Percentiles rank a stretch among this genome's conserved stretches.
Evolutionary conservation across 176 grass and related monocot species (phyloP).

Genomic region (Aegilops longissima): DNA sequence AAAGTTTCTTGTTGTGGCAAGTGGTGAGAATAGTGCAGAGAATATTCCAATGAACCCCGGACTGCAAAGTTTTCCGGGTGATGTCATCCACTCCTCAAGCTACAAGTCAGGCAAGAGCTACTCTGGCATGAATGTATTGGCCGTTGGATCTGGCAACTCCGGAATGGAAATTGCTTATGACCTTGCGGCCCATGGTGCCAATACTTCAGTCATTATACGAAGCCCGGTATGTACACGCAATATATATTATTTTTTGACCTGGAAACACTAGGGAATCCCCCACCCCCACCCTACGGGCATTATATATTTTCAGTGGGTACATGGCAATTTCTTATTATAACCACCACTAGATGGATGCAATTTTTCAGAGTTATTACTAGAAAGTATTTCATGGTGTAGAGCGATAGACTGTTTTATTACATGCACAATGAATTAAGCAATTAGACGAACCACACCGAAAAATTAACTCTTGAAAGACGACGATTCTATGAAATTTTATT

Average conservation of each 20-base stretch:
- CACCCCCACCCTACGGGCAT: too few relatives aligned
- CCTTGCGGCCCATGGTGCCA: neutral
- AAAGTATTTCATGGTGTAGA: neutral
- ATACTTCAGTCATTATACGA: neutral
- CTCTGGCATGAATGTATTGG: neutral
- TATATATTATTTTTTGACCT: neutral
- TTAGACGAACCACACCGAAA: neutral
- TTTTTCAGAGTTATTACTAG: neutral
- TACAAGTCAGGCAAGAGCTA: neutral
- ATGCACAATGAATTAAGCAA: neutral
- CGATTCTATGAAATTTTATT: neutral
- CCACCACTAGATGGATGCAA: neutral
- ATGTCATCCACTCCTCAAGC: neutral
- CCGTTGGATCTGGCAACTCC: neutral
- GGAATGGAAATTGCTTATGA: neutral
- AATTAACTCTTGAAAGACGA: neutral
- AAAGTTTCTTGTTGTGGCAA: conserved; percentile 42
- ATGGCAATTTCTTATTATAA: neutral
- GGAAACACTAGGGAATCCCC: too few relatives aligned
- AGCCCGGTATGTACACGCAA: neutral
- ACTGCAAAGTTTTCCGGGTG: neutral
- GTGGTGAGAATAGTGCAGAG: neutral
- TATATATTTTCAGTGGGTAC: too few relatives aligned
- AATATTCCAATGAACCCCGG: neutral
- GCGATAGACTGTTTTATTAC: too few relatives aligned